A percentile compares a stretch with the other conserved stretches of the same genome.
Evolutionary conservation across 257 asterid species (phyloP).

Genomic region (Pogostemon cablin): DNA sequence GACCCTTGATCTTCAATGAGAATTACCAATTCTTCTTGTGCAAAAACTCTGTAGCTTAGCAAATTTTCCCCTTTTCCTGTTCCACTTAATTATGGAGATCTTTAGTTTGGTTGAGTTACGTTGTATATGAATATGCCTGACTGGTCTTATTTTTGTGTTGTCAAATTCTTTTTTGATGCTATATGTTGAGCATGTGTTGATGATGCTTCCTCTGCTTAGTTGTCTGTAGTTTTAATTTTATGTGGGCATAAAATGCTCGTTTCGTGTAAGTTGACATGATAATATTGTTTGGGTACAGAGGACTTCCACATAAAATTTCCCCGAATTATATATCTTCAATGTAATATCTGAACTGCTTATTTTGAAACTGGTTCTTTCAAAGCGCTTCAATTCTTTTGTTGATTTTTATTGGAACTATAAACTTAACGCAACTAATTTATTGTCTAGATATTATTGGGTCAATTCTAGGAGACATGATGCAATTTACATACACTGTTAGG

Average conservation of each 20-base stretch:
- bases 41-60: no score
- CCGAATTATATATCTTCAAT: neutral
- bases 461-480: neutral
- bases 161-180: neutral
- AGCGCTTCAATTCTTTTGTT: neutral
- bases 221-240: neutral
- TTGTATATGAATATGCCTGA: neutral
- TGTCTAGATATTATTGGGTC: neutral
- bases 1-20: neutral
- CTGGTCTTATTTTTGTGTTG: neutral
- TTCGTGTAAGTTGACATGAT: neutral
- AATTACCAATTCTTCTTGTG: neutral
- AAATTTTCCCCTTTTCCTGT: neutral
- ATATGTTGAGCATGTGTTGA: constrained; percentile 2
- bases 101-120: constrained; percentile 9
- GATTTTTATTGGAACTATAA: neutral
- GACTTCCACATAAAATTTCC: neutral
- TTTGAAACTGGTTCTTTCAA: neutral
- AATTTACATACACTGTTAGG: no score
- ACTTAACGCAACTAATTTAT: neutral
- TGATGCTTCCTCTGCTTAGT: constrained; percentile 16
- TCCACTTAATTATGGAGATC: neutral
- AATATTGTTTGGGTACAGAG: neutral
- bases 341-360: neutral
- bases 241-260: neutral